These are phyloP conservation scores for Aspergillus ochraceus DNA, from an alignment of 2,329 filamentous ascomycete species.

Conservation along the genomic window DNA sequence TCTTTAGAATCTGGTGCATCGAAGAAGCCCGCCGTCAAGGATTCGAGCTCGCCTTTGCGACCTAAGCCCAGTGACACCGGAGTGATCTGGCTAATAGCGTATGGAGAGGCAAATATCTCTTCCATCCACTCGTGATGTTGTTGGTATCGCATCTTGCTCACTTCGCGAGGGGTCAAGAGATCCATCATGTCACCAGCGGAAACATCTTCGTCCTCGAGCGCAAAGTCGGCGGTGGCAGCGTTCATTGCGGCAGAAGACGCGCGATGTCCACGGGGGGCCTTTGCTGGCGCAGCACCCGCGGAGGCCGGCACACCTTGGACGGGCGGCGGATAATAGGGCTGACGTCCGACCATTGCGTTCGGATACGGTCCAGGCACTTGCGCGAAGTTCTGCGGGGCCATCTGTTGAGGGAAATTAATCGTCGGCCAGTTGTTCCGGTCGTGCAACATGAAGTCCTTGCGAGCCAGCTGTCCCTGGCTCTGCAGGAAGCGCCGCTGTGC, in stretches of 20 bases:
- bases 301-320: slow-evolving; percentile 28
- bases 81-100: slow-evolving; percentile 78
- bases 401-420: slow-evolving; percentile 65
- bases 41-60: slow-evolving; percentile 75
- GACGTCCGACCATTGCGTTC: slow-evolving; percentile 37
- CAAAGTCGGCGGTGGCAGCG: slow-evolving; percentile 45
- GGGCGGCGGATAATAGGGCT: slow-evolving; percentile 36
- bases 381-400: slow-evolving; percentile 54
- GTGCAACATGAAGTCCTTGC: slow-evolving; percentile 92
- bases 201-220: slow-evolving; percentile 83
- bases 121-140: slow-evolving; percentile 99
- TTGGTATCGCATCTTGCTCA: slow-evolving; percentile 81
- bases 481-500: slow-evolving; percentile 58
- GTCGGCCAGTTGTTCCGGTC: slow-evolving; percentile 89
- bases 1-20: slow-evolving; percentile 54
- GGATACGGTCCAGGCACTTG: slow-evolving; percentile 47
- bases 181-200: slow-evolving; percentile 88
- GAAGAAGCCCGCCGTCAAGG: slow-evolving; percentile 82
- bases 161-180: slow-evolving; percentile 81
- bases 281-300: slow-evolving; percentile 27
- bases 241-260: slow-evolving; percentile 40
- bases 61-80: slow-evolving; percentile 86
- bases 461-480: slow-evolving; percentile 76
- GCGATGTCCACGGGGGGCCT: slow-evolving; percentile 45
- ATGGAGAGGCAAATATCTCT: slow-evolving; percentile 88